A percentile compares a stretch with the other conserved stretches of the same genome.
Evolutionary conservation across 257 asterid species (phyloP).

Genomic region (Oldenlandia corymbosa): DNA sequence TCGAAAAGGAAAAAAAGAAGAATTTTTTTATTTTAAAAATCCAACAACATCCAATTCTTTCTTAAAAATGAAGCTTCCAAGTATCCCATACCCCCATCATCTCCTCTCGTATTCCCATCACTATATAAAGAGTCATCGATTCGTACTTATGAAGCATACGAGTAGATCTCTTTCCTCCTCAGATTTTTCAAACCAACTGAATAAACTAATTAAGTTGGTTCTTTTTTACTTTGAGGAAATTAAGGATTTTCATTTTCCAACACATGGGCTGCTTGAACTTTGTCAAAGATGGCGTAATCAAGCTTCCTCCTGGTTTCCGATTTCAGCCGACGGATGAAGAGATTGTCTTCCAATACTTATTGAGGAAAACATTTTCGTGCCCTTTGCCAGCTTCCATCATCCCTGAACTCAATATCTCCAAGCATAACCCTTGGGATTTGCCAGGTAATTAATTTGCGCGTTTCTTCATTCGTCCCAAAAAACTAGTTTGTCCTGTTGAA

Average conservation of each 20-base stretch:
- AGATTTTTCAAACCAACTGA: not conserved
- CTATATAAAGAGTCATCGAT: constrained; percentile 4
- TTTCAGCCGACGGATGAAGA: constrained; percentile 90
- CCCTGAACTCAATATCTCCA: constrained; percentile 46
- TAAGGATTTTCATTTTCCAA: not conserved
- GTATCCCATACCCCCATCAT: not conserved
- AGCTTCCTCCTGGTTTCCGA: constrained; percentile 70
- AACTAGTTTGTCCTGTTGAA: too few species aligned
- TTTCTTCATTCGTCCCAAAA: too few species aligned
- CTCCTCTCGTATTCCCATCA: not conserved
- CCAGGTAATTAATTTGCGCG: constrained; percentile 50
- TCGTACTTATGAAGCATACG: not conserved
- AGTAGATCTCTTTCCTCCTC: not conserved
- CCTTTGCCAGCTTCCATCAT: constrained; percentile 69
- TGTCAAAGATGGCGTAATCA: constrained; percentile 48
- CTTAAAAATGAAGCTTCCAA: constrained; percentile 16
- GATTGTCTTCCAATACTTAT: constrained; percentile 66
- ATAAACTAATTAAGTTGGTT: not conserved
- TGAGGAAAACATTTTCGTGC: constrained; percentile 46
- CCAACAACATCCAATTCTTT: constrained; percentile 10
- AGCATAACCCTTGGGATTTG: constrained; percentile 44
- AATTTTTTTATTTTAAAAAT: too few species aligned
- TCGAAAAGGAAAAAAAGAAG: too few species aligned
- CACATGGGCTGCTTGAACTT: constrained; percentile 45
- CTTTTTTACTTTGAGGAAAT: too few species aligned